Conservation (phyloP, 768 basidiomycete species). For the Podaxis sp. region DNA sequence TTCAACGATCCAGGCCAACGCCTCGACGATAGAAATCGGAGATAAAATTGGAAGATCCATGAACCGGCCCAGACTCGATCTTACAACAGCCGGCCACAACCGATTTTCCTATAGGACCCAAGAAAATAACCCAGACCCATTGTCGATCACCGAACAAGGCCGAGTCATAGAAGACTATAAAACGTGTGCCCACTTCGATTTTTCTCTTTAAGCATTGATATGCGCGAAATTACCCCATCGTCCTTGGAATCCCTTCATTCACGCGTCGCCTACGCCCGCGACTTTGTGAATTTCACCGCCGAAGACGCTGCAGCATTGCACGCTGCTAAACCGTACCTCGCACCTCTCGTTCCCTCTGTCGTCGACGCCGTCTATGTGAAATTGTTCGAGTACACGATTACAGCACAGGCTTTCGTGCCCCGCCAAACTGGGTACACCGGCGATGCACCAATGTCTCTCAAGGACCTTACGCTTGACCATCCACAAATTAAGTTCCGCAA, state of each 20-base stretch:
- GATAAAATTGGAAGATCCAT: too few relatives aligned
- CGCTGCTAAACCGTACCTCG: slow-evolving; percentile 39
- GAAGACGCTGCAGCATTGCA: slow-evolving; percentile 42
- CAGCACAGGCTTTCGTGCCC: slow-evolving; percentile 36
- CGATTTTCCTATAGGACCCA: too few relatives aligned
- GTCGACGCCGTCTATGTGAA: slow-evolving; percentile 48
- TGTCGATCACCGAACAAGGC: background rate
- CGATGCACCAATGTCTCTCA: slow-evolving; percentile 33
- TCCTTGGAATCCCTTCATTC: slow-evolving; percentile 33
- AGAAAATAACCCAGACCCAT: background rate
- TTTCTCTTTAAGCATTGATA: slow-evolving; percentile 7
- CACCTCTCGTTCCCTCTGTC: slow-evolving; percentile 40
- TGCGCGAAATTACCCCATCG: slow-evolving; percentile 29
- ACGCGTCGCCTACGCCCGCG: slow-evolving; percentile 42
- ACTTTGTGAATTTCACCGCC: slow-evolving; percentile 43
- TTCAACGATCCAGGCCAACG: too few relatives aligned
- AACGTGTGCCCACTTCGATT: slow-evolving; percentile 4
- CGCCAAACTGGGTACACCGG: slow-evolving; percentile 42
- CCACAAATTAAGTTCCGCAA: slow-evolving; percentile 50
- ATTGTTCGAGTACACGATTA: slow-evolving; percentile 42
- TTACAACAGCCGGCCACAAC: too few relatives aligned
- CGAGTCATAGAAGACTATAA: background rate
- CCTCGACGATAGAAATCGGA: too few relatives aligned
- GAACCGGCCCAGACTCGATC: too few relatives aligned
- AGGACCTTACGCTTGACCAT: slow-evolving; percentile 40